These are phyloP conservation scores for Sophora flavescens DNA, from an alignment of 306 rosid species.

Conservation along the genomic window DNA sequence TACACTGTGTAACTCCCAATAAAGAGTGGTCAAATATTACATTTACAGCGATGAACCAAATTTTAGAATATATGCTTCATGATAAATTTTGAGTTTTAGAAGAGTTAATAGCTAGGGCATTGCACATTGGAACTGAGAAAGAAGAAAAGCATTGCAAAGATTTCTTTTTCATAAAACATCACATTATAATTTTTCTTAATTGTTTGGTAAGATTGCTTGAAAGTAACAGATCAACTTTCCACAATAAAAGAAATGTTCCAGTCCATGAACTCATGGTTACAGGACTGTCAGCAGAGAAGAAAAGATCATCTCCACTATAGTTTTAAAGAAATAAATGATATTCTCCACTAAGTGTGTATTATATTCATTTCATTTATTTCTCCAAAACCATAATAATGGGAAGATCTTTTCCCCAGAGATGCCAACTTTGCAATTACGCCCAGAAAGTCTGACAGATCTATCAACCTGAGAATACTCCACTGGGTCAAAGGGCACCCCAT, in stretches of 20 bases:
- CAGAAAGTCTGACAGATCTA: slow-evolving; percentile 23
- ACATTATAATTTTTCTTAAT: neutral
- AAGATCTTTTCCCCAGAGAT: neutral
- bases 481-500: slow-evolving; percentile 43
- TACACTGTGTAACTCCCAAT: no score
- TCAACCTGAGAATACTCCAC: slow-evolving; percentile 33
- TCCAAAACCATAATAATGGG: no score
- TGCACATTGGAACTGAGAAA: neutral
- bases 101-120: neutral
- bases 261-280: slow-evolving; percentile 34
- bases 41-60: no score
- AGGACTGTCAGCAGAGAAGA: slow-evolving; percentile 3
- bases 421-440: slow-evolving; percentile 34
- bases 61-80: no score
- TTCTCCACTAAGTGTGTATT: no score
- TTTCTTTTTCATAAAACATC: neutral
- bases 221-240: slow-evolving; percentile 16
- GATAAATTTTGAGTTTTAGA: no score
- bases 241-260: slow-evolving; percentile 1
- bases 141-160: neutral
- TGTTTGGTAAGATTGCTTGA: slow-evolving; percentile 8
- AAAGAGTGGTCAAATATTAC: no score
- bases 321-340: no score
- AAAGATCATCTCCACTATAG: no score
- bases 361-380: no score